These are phyloP conservation scores for Phaeotremella skinneri DNA, from an alignment of 768 basidiomycete genomes.

Conservation along the genomic window DNA sequence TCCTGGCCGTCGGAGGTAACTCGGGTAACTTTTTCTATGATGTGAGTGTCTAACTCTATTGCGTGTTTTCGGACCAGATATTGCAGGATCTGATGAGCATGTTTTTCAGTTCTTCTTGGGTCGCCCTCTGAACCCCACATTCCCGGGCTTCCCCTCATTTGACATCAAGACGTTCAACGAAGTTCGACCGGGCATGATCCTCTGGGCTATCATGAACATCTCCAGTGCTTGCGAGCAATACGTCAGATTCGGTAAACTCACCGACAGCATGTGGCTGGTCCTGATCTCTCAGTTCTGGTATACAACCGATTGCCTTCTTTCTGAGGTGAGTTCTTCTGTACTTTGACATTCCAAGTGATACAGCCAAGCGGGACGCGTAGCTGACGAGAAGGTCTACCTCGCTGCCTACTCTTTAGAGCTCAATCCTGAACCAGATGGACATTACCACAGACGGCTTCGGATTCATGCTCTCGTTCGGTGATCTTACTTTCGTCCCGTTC, in stretches of 20 bases:
- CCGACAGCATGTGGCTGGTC: slow-evolving; percentile 90
- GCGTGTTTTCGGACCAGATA: background rate
- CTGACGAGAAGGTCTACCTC: background rate
- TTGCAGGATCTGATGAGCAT: background rate
- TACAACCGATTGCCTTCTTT: slow-evolving; percentile 79
- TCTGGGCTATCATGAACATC: slow-evolving; percentile 87
- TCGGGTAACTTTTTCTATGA: slow-evolving; percentile 83
- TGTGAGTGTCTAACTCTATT: slow-evolving; percentile 56
- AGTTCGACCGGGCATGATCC: slow-evolving; percentile 81
- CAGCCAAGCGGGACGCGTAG: background rate
- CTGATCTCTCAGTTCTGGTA: slow-evolving; percentile 82
- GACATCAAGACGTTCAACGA: slow-evolving; percentile 79
- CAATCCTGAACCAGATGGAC: slow-evolving; percentile 93
- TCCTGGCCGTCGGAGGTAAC: slow-evolving; percentile 92
- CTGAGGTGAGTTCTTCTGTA: slow-evolving; percentile 63
- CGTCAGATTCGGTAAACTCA: slow-evolving; percentile 68
- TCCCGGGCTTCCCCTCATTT: slow-evolving; percentile 55
- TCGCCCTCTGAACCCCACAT: slow-evolving; percentile 72
- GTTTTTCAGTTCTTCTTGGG: slow-evolving; percentile 47
- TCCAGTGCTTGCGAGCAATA: slow-evolving; percentile 90
- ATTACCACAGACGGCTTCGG: slow-evolving; percentile 97
- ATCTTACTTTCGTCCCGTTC: slow-evolving; percentile 91
- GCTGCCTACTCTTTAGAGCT: slow-evolving; percentile 58
- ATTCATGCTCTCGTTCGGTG: slow-evolving; percentile 94
- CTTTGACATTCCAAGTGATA: slow-evolving; percentile 2